A percentile compares a stretch with the other conserved stretches of the same genome.
Evolutionary conservation across 2,329 filamentous ascomycete genomes (phyloP).

Genomic region (Paracamarosporium sp.): DNA sequence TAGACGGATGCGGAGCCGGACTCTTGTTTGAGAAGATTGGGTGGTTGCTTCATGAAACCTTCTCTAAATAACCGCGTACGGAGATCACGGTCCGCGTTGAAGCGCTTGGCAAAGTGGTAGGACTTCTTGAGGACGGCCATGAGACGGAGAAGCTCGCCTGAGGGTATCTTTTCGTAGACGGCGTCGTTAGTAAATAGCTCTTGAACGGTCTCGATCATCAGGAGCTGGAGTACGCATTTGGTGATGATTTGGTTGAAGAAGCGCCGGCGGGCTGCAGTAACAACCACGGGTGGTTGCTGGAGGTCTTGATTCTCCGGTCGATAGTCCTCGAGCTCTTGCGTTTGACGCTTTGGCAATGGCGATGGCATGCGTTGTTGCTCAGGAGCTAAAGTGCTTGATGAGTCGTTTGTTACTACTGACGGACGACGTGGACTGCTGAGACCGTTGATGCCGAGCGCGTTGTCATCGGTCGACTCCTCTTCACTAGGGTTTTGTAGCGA

Average conservation of each 20-base stretch:
- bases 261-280: conserved; percentile 88
- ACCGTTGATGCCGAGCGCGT: conserved; percentile 54
- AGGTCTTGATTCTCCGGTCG: conserved; percentile 69
- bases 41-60: conserved; percentile 99
- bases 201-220: conserved; percentile 99
- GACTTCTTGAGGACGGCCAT: conserved; percentile 96
- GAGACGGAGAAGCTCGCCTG: conserved; percentile 82
- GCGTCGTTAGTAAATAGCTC: conserved; percentile 98
- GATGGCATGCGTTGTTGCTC: conserved; percentile 40
- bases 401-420: conserved; percentile 39
- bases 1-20: conserved; percentile 92
- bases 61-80: conserved; percentile 94
- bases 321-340: conserved; percentile 79
- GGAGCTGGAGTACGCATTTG: conserved; percentile 92
- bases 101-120: conserved; percentile 94
- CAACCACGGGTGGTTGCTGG: conserved; percentile 87
- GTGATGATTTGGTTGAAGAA: conserved; percentile 99
- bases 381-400: conserved; percentile 20
- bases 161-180: conserved; percentile 93
- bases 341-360: conserved; percentile 44
- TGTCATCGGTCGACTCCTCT: conserved; percentile 39
- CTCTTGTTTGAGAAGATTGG: conserved; percentile 97
- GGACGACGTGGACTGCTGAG: conserved; percentile 36
- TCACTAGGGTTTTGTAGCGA: conserved; percentile 37
- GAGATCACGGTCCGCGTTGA: conserved; percentile 97